These are phyloP conservation scores for Odontarrhena argentea DNA, from an alignment of 345 rosid species.

Conservation along the genomic window DNA sequence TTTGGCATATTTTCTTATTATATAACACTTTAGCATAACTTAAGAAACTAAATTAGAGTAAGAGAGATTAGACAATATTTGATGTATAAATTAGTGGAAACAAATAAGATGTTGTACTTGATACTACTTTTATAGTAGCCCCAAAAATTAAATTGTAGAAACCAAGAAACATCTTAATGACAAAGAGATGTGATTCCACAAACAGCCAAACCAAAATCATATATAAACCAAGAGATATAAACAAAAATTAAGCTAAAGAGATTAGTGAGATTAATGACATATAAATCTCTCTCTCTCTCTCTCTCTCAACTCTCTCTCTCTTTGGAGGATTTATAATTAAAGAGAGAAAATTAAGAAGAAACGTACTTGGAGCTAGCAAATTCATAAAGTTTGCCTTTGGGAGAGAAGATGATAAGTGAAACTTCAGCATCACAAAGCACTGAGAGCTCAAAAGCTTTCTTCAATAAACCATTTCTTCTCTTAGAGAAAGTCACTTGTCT, in stretches of 20 bases:
- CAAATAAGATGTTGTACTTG: slow-evolving; percentile 26
- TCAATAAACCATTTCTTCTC: slow-evolving; percentile 69
- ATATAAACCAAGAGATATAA: slow-evolving; percentile 6
- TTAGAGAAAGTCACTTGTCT: slow-evolving; percentile 84
- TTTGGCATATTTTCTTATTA: slow-evolving; percentile 7
- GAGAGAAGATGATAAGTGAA: slow-evolving; percentile 73
- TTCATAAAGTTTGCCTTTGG: slow-evolving; percentile 69
- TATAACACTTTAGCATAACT: slow-evolving; percentile 3
- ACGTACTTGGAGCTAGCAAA: slow-evolving; percentile 64
- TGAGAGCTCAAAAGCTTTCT: slow-evolving; percentile 79
- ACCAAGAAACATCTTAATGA: slow-evolving; percentile 35
- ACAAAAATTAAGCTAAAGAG: not conserved
- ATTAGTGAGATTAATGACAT: not conserved
- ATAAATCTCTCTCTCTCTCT: not conserved
- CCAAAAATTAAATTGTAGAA: slow-evolving; percentile 29
- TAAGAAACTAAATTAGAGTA: slow-evolving; percentile 7
- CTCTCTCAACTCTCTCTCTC: slow-evolving; percentile 3
- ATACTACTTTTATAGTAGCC: slow-evolving; percentile 40
- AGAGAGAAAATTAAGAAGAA: not conserved
- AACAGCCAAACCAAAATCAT: slow-evolving; percentile 19
- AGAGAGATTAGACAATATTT: slow-evolving; percentile 26
- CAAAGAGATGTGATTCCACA: slow-evolving; percentile 27
- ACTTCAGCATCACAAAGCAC: slow-evolving; percentile 84
- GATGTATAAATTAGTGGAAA: not conserved
- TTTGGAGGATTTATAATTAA: not conserved